Percentiles rank a stretch among this genome's conserved stretches.
These are phyloP conservation scores for Sclerotinia trifoliorum DNA, from an alignment of 2,329 filamentous ascomycete genomes.

Conservation along the genomic window DNA sequence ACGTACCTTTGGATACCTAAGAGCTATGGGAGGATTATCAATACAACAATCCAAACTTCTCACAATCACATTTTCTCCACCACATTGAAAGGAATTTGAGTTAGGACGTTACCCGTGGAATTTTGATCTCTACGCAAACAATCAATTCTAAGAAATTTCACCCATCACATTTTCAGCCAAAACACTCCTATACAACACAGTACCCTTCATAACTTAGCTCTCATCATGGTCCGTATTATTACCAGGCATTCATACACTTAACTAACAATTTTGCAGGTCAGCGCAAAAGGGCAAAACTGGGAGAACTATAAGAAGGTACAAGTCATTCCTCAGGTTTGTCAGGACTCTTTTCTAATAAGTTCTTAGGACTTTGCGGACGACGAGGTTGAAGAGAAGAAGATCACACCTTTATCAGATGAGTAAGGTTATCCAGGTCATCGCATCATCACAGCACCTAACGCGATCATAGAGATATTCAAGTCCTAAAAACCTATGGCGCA, in stretches of 20 bases:
- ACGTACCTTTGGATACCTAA: constrained; percentile 25
- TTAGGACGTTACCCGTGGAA: neutral
- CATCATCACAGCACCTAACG: constrained; percentile 32
- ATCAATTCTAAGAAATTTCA: neutral
- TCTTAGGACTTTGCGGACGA: constrained; percentile 73
- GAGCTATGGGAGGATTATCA: constrained; percentile 24
- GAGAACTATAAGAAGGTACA: constrained; percentile 95
- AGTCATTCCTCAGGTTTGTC: constrained; percentile 21
- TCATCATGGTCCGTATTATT: constrained; percentile 22
- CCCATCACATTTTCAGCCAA: neutral
- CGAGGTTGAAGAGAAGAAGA: constrained; percentile 99
- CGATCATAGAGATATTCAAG: constrained; percentile 85
- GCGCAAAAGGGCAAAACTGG: constrained; percentile 73
- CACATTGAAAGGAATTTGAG: neutral
- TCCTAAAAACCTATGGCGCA: constrained; percentile 97
- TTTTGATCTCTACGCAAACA: neutral
- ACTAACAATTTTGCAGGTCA: constrained; percentile 16
- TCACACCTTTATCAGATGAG: constrained; percentile 95
- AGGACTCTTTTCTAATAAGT: constrained; percentile 18
- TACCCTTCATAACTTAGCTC: constrained; percentile 7
- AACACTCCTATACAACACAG: neutral
- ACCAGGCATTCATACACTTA: neutral
- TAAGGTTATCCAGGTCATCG: constrained; percentile 49
- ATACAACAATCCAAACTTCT: constrained; percentile 20
- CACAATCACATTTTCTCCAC: constrained; percentile 7